These are phyloP conservation scores for Uromyces viciae-fabae DNA, from an alignment of 1,284 basidiomycete species.

Conservation along the genomic window DNA sequence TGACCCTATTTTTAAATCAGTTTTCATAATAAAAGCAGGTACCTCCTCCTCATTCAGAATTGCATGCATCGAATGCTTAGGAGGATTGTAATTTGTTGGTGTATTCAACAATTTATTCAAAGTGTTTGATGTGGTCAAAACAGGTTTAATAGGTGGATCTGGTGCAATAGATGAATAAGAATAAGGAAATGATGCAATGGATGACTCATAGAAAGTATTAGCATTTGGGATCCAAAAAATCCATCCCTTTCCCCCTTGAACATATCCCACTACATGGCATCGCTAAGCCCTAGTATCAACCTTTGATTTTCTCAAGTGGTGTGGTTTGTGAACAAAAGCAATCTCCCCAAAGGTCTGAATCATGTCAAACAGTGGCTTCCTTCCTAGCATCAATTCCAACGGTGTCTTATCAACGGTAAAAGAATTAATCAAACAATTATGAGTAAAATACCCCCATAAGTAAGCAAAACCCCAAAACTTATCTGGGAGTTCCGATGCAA, in stretches of 20 bases:
- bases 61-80: not conserved
- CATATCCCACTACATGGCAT: not conserved
- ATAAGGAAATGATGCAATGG: not conserved
- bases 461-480: constrained; percentile 27
- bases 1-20: not conserved
- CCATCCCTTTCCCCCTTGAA: constrained; percentile 13
- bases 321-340: constrained; percentile 22
- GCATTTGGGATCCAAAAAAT: not conserved
- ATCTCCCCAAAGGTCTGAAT: constrained; percentile 19
- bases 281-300: not conserved
- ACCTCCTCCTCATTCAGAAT: not conserved
- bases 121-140: not conserved
- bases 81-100: not conserved
- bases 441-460: not conserved
- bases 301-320: not conserved
- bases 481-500: not conserved
- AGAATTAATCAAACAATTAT: constrained; percentile 18
- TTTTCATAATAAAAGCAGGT: not conserved
- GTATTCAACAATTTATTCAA: not conserved
- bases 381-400: not conserved
- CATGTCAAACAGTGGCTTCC: not conserved
- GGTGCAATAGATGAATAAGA: not conserved
- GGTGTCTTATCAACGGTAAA: constrained; percentile 16
- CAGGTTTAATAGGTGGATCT: not conserved
- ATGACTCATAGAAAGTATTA: not conserved